phyloP scores from a whole-genome alignment of 2,329 filamentous ascomycete species.

The Xylariomycetidae sp. region DNA sequence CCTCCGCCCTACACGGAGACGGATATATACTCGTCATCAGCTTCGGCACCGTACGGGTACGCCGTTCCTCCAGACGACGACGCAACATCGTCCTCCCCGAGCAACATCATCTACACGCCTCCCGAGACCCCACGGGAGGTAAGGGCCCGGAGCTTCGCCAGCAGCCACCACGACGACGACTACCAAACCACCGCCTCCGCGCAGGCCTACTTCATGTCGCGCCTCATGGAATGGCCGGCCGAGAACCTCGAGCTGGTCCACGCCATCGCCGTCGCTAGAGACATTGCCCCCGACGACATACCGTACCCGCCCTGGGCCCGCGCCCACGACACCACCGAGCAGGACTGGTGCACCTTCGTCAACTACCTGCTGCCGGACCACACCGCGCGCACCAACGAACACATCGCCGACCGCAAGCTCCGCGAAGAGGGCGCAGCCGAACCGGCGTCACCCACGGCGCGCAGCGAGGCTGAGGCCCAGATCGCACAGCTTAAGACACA shows the following conservation, averaged over 20 bases:
- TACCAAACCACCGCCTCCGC: conserved; percentile 26
- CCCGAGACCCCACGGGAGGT: conserved; percentile 40
- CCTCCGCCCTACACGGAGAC: conserved; percentile 54
- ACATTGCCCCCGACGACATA: conserved; percentile 36
- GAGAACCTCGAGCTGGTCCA: conserved; percentile 27
- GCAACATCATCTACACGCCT: conserved; percentile 45
- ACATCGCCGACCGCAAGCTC: conserved; percentile 43
- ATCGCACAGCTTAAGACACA: conserved; percentile 29
- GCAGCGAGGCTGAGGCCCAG: conserved; percentile 35
- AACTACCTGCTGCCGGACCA: conserved; percentile 50
- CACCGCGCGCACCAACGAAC: conserved; percentile 36
- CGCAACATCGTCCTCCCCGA: conserved; percentile 34
- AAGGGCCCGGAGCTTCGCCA: conserved; percentile 21
- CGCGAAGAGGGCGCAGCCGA: conserved; percentile 29
- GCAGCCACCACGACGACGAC: conserved; percentile 18
- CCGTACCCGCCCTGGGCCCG: conserved; percentile 35
- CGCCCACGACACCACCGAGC: conserved; percentile 37
- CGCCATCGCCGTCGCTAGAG: conserved; percentile 27
- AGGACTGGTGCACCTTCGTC: conserved; percentile 55
- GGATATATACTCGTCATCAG: conserved; percentile 45
- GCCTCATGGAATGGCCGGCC: too few species aligned
- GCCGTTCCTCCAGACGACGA: conserved; percentile 26
- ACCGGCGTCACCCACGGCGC: conserved; percentile 18
- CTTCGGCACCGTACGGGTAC: conserved; percentile 22
- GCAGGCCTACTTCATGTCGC: conserved; percentile 41